These are phyloP conservation scores for Sarcodon sp. DNA, from an alignment of 768 basidiomycete species.

Conservation along the genomic window DNA sequence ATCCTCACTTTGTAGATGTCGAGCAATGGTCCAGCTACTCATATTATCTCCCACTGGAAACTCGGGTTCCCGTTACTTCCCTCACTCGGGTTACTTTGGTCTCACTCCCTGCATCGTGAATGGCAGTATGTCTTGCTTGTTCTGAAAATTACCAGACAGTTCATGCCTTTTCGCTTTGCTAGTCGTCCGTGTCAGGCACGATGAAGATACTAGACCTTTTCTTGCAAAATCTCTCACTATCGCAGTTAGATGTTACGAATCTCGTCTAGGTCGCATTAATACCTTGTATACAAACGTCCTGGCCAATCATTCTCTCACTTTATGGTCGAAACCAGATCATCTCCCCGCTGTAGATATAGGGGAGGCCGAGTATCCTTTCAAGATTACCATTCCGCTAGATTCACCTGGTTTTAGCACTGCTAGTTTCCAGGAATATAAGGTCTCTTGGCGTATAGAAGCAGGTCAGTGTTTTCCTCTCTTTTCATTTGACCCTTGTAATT, in stretches of 20 bases:
- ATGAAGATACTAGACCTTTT: slow-evolving; percentile 57
- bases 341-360: slow-evolving; percentile 48
- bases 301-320: slow-evolving; percentile 48
- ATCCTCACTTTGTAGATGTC: slow-evolving; percentile 5
- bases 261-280: slow-evolving; percentile 49
- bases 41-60: slow-evolving; percentile 64
- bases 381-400: slow-evolving; percentile 50
- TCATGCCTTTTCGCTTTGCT: slow-evolving; percentile 1
- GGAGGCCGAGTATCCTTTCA: slow-evolving; percentile 59
- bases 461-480: slow-evolving; percentile 28
- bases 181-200: slow-evolving; percentile 63
- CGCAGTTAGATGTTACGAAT: slow-evolving; percentile 77
- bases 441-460: slow-evolving; percentile 78
- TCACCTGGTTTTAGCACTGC: slow-evolving; percentile 57
- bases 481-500: slow-evolving; percentile 5
- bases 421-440: slow-evolving; percentile 64
- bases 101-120: slow-evolving; percentile 70
- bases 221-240: slow-evolving; percentile 55
- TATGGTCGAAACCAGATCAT: slow-evolving; percentile 57
- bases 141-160: not conserved
- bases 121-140: slow-evolving; percentile 37
- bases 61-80: slow-evolving; percentile 58
- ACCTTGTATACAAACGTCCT: slow-evolving; percentile 48
- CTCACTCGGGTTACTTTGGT: slow-evolving; percentile 66
- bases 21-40: slow-evolving; percentile 64